A percentile compares a stretch with the other conserved stretches of the same genome.
Evolutionary conservation across 2,329 filamentous ascomycete genomes (phyloP).

Genomic region (Alternaria postmessia): DNA sequence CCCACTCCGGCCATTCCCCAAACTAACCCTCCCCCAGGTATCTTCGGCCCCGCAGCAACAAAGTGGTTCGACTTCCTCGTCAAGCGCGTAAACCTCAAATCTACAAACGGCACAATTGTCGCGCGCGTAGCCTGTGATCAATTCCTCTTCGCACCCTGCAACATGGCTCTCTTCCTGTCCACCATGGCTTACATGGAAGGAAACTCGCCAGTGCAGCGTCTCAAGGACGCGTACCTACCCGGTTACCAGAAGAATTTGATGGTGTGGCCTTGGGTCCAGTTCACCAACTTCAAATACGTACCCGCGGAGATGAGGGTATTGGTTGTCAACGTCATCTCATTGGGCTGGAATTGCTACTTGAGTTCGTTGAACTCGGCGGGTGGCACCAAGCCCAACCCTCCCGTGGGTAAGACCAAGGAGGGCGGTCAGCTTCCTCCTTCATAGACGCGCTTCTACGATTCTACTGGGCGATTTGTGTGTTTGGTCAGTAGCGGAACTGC

Average conservation of each 20-base stretch:
- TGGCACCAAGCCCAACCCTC: constrained; percentile 21
- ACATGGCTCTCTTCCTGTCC: constrained; percentile 80
- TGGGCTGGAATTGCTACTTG: constrained; percentile 59
- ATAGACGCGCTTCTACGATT: constrained; percentile 15
- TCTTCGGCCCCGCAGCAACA: constrained; percentile 89
- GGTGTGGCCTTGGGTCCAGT: constrained; percentile 86
- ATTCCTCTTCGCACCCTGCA: constrained; percentile 80
- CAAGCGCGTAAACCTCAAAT: constrained; percentile 69
- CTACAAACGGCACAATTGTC: constrained; percentile 72
- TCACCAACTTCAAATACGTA: constrained; percentile 86
- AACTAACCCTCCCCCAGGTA: constrained; percentile 55
- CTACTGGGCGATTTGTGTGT: background rate
- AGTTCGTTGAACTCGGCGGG: constrained; percentile 49
- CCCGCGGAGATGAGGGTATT: constrained; percentile 84
- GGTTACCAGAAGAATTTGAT: constrained; percentile 85
- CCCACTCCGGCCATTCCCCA: background rate
- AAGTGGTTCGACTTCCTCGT: constrained; percentile 87
- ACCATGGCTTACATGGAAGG: constrained; percentile 88
- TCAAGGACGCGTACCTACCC: constrained; percentile 72
- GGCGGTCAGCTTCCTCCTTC: constrained; percentile 38
- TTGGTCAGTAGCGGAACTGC: background rate
- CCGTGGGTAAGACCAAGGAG: constrained; percentile 29
- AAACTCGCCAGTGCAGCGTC: constrained; percentile 68
- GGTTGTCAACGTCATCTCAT: constrained; percentile 82
- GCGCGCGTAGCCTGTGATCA: constrained; percentile 83